Conservation (phyloP, 2,329 filamentous ascomycete species). For the Neocucurbitaria cava region DNA sequence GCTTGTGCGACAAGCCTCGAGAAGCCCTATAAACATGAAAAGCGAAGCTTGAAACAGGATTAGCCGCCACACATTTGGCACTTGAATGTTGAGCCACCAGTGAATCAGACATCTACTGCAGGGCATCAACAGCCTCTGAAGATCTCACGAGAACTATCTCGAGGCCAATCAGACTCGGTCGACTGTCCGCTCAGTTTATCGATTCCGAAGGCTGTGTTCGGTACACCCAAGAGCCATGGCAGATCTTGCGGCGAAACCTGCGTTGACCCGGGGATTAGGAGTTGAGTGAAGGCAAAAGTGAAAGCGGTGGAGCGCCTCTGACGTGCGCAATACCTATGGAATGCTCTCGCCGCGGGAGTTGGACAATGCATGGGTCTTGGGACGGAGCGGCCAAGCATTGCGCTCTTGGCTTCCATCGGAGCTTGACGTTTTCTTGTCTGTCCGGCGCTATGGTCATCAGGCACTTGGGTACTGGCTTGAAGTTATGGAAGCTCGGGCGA, state of each 20-base stretch:
- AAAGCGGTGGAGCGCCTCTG: neutral
- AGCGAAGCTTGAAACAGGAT: neutral
- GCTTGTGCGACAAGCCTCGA: slow-evolving; percentile 22
- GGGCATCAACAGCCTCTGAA: no score
- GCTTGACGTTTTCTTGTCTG: slow-evolving; percentile 13
- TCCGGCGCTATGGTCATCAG: slow-evolving; percentile 8
- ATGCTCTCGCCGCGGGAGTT: slow-evolving; percentile 3
- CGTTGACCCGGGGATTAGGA: neutral
- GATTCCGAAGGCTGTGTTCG: neutral
- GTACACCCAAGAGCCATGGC: neutral
- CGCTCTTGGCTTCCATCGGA: slow-evolving; percentile 12
- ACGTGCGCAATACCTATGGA: slow-evolving; percentile 3
- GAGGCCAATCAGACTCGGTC: neutral
- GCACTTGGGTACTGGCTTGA: no score
- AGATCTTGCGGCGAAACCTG: neutral
- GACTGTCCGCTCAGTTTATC: no score
- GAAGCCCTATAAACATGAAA: slow-evolving; percentile 2
- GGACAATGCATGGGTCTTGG: neutral
- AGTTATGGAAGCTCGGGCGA: no score
- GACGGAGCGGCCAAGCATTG: slow-evolving; percentile 19
- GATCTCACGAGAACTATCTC: no score
- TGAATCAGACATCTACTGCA: neutral
- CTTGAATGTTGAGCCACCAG: neutral
- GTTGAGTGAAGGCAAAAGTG: neutral
- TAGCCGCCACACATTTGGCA: neutral